Evolutionary conservation across 768 basidiomycete genomes (phyloP), one percentile per base, ranked within the genome.

Genomic region (Psilocybe cubensis): DNA sequence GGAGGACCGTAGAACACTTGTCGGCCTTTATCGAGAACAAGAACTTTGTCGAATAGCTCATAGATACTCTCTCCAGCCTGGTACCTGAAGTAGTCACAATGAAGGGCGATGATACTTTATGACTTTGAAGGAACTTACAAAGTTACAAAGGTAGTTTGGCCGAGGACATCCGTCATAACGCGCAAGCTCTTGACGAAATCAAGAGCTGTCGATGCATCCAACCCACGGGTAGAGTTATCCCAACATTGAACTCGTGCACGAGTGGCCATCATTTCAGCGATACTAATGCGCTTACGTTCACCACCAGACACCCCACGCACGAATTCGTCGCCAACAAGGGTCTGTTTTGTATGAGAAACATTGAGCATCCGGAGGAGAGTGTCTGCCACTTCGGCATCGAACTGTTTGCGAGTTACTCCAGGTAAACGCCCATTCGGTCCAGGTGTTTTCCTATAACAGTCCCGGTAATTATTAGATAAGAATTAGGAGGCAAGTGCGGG

Each of bases 201-300:
- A 46, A 94, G 78, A 1, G 94, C 94, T 6, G 94, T 96, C 2
- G 91, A 92, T 0, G 93, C 91, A 60, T 93, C 91, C 48, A 92
- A 75, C 17, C 92, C 91, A 47, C 89, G 79, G 2, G 92, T 94
- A 0, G 88, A 87, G 70, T 90, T 93, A 68, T 94, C 91, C 88
- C 91, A 93, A 60, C 85, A 86, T 62, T 92, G 87, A 6, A 93
- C 82, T 31, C 87, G 86, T 10, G 91, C 90, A 49, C 90, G 85
- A 2, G 88, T 89, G 1, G 90, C 82, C 83, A 92, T 87, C 83
- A 91, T 92, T 72, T 95, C 93, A 10, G 89, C 88, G 63, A 94
- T 94, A 56, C 87, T 87, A 14, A 95, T 86, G 41, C 81, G 81
- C 59, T 94, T 95, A 50, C 87, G 80, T 66, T 92, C 91, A 18